These are phyloP conservation scores for Eucalyptus cloeziana DNA, from an alignment of 345 rosid genomes.

Conservation along the genomic window DNA sequence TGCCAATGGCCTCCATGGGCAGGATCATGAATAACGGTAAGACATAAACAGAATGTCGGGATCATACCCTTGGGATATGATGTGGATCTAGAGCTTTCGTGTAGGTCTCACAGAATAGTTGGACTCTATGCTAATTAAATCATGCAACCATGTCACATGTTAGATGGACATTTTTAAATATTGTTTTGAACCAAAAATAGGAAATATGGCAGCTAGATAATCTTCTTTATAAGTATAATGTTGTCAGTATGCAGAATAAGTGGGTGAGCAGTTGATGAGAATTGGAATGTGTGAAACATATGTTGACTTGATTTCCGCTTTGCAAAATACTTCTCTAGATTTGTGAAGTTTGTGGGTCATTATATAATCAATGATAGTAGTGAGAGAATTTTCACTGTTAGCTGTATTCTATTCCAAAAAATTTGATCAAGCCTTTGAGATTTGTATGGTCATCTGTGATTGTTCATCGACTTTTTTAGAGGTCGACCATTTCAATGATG, in stretches of 20 bases:
- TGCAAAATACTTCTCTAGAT: not conserved
- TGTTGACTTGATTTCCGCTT: not conserved
- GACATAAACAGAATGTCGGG: not conserved
- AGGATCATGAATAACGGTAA: too few relatives aligned
- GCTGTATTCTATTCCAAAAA: not conserved
- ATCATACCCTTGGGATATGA: not conserved
- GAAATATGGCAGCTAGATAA: not conserved
- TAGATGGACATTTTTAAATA: not conserved
- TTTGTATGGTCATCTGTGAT: not conserved
- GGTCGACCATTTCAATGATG: not conserved
- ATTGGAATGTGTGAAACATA: rapidly evolving
- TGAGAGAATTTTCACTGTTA: not conserved
- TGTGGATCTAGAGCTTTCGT: not conserved
- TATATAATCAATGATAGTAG: not conserved
- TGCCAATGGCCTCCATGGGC: not conserved
- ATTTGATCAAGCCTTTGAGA: not conserved
- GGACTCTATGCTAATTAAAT: not conserved
- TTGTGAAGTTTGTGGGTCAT: not conserved
- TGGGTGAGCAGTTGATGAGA: not conserved
- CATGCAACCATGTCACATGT: rapidly evolving
- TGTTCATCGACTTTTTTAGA: not conserved
- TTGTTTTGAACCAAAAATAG: too few relatives aligned
- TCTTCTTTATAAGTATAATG: not conserved
- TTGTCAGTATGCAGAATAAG: not conserved
- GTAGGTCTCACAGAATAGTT: rapidly evolving